Conservation (phyloP, 441 rosid genomes). For the Populus trichocarpa region DNA sequence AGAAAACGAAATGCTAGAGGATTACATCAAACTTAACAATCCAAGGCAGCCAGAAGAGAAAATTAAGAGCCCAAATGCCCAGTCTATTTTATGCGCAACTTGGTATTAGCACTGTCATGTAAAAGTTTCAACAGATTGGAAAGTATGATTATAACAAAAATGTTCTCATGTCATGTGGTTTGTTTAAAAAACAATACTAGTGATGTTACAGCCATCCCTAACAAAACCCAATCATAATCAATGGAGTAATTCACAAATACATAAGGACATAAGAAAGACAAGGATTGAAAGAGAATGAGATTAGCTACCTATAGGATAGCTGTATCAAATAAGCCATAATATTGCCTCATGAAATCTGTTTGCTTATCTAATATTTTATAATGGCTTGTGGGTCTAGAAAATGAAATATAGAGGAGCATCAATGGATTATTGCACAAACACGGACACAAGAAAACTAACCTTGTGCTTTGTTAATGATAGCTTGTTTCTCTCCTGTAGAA, state of each 20-base stretch:
- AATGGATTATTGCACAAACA: not conserved
- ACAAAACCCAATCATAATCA: not conserved
- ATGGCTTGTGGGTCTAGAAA: not conserved
- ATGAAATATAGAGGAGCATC: not conserved
- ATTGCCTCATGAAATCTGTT: not conserved
- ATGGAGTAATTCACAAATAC: not conserved
- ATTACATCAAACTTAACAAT: not conserved
- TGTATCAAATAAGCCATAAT: not conserved
- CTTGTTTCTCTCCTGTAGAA: constrained; percentile 58
- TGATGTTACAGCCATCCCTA: not conserved
- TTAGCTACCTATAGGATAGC: not conserved
- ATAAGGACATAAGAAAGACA: not conserved
- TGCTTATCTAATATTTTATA: not conserved
- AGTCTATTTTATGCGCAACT: not conserved
- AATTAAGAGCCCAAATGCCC: not conserved
- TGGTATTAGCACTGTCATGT: not conserved
- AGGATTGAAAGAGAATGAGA: not conserved
- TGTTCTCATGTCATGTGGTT: not conserved
- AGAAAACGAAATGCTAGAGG: not conserved
- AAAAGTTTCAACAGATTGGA: not conserved
- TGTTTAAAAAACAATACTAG: not conserved
- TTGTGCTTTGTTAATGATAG: constrained; percentile 47
- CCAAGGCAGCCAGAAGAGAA: not conserved
- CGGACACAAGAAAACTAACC: constrained; percentile 36
- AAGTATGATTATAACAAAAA: not conserved